Base-by-base conservation (phyloP, 208 protist genomes). In the Trypanosoma mega region DNA sequence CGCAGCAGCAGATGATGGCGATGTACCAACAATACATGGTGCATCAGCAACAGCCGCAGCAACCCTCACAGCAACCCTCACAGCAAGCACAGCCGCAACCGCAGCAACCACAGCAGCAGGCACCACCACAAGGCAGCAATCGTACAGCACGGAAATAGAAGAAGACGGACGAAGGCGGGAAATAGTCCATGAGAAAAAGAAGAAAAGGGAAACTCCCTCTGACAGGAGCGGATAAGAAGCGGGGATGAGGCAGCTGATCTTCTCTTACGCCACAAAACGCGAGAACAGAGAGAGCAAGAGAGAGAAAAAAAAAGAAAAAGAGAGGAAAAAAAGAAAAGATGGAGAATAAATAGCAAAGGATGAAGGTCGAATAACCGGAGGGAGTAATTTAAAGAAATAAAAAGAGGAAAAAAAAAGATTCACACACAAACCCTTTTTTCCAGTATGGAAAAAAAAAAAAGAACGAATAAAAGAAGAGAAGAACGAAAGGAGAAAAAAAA, bases 1-100 rank as follows among this genome's bases (percentile, higher is more conserved):
- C 80, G 24, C 85, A 85, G 75, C 80, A 82, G 65, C 69, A 86
- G 68, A 83, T 85, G 78, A 57, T 57, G 51, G 51, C 31, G 51
- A 33, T 81, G 44, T 55, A 61, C 18, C 63, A 61, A 36, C 63
- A 54, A 27, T 70, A 70, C 37, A 63, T 70, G 63, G 63, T 70
- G 63, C 33, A 47, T 12, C 18, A 48, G 18, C 39, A 23, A 26
- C 61, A 47, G 36, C 54, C 46, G 26, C 20, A 4, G 20, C 37
- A 20, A 2, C 39, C 24, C 14, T 24, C 24, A 21, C 11, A 26
- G n/a, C 61, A 37, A 23, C 60, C 30, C 14, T 3, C 34, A 31
- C 46, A 51, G 18, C 31, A 39, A 21, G 30, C 48, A 3, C 51
- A 18, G 0, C 37, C 60, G 2, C 62, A 26, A 16, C 9, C 20